These are phyloP conservation scores for Metarhizium brunneum DNA, from an alignment of 2,329 filamentous ascomycete genomes.

Conservation along the genomic window DNA sequence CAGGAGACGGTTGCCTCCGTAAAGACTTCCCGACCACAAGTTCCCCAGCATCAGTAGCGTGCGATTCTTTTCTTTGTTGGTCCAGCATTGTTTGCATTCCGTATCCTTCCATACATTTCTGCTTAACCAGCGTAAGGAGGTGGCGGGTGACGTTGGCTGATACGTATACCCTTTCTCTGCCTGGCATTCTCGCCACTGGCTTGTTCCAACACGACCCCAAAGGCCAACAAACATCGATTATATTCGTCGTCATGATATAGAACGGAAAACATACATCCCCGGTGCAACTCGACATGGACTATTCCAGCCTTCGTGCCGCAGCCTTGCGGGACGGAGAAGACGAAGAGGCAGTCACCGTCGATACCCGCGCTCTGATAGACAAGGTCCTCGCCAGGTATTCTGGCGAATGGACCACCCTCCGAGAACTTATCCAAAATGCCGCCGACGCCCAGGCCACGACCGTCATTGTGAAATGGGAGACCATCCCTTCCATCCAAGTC, in stretches of 20 bases:
- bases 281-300: slow-evolving; percentile 46
- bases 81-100: neutral
- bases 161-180: neutral
- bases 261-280: neutral
- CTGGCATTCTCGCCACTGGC: neutral
- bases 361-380: slow-evolving; percentile 92
- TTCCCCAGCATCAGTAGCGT: neutral
- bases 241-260: neutral
- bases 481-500: slow-evolving; percentile 69
- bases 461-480: slow-evolving; percentile 89
- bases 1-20: no score
- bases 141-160: neutral
- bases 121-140: neutral
- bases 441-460: slow-evolving; percentile 88
- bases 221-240: neutral
- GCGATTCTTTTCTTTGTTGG: neutral
- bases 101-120: neutral
- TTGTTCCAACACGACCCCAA: neutral
- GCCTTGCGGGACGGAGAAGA: slow-evolving; percentile 80
- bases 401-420: slow-evolving; percentile 82
- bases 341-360: slow-evolving; percentile 95
- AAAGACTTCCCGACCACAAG: neutral
- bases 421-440: slow-evolving; percentile 97
- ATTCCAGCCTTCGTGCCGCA: slow-evolving; percentile 70
- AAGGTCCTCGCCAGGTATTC: slow-evolving; percentile 96